These are phyloP conservation scores for Haemoproteus tartakovskyi DNA, from an alignment of 169 alveolate genomes.

Conservation along the genomic window DNA sequence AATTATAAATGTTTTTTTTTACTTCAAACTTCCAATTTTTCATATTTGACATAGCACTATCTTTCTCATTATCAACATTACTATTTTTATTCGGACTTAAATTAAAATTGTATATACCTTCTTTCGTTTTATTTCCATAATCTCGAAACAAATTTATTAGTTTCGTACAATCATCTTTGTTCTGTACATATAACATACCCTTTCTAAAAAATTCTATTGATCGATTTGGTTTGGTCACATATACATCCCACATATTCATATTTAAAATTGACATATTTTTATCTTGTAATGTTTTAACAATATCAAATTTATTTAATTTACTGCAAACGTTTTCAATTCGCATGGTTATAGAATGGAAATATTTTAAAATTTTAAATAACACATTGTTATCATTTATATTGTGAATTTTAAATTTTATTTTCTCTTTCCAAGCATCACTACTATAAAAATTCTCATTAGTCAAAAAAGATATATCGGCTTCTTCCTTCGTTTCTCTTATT, in stretches of 20 bases:
- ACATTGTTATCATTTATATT: constrained; percentile 39
- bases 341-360: constrained; percentile 7
- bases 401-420: constrained; percentile 57
- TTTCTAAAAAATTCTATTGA: too few relatives aligned
- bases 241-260: constrained; percentile 53
- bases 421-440: constrained; percentile 35
- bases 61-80: too few relatives aligned
- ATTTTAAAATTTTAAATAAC: constrained; percentile 25
- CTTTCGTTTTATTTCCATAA: too few relatives aligned
- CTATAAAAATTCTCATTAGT: constrained; percentile 1
- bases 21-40: too few relatives aligned
- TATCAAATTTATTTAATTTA: constrained; percentile 26
- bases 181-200: too few relatives aligned
- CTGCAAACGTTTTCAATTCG: constrained; percentile 27
- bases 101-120: too few relatives aligned
- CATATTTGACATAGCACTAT: too few relatives aligned
- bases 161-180: too few relatives aligned
- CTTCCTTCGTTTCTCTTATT: not conserved
- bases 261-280: constrained; percentile 8
- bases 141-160: too few relatives aligned
- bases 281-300: constrained; percentile 14
- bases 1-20: constrained; percentile 32
- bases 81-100: too few relatives aligned
- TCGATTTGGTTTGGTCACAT: constrained; percentile 5
- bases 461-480: not conserved